Evolutionary conservation across 306 rosid genomes (phyloP).

Genomic region (Herpetospermum pedunculosum): DNA sequence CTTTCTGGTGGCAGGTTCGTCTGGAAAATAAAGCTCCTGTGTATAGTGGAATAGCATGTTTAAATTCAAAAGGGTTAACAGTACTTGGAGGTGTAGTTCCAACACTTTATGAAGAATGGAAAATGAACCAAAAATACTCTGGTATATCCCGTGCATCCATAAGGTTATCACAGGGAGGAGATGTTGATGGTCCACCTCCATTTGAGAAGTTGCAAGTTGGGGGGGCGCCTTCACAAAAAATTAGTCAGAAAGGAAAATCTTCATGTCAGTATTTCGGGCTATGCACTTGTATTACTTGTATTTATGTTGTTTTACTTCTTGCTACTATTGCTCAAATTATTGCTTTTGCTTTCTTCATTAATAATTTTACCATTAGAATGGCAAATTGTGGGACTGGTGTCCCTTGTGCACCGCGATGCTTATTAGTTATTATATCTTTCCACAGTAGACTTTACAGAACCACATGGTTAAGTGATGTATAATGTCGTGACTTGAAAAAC

Average conservation of each 20-base stretch:
- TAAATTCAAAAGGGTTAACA: slow-evolving; percentile 50
- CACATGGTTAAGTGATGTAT: neutral
- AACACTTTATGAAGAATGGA: slow-evolving; percentile 83
- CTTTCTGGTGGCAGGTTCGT: slow-evolving; percentile 49
- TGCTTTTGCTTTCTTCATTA: neutral
- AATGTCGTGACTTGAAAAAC: neutral
- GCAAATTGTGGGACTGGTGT: neutral
- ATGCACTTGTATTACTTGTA: neutral
- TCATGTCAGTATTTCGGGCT: slow-evolving; percentile 8
- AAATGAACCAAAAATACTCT: slow-evolving; percentile 73
- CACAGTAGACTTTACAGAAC: neutral
- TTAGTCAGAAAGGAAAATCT: slow-evolving; percentile 19
- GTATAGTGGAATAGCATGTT: slow-evolving; percentile 54
- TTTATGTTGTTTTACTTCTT: neutral
- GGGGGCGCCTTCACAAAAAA: slow-evolving; percentile 37
- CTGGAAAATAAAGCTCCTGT: slow-evolving; percentile 57
- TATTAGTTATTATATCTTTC: neutral
- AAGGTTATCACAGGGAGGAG: slow-evolving; percentile 43
- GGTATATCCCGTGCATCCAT: slow-evolving; percentile 61
- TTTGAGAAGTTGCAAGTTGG: slow-evolving; percentile 89
- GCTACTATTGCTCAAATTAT: neutral
- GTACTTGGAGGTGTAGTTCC: slow-evolving; percentile 78
- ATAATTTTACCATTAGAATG: neutral
- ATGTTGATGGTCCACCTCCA: slow-evolving; percentile 68
- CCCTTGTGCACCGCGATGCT: neutral